Percentiles rank a stretch among this genome's conserved stretches.
phyloP scores from a whole-genome alignment of 2,329 filamentous ascomycete genomes.

The Geosmithia putterillii region DNA sequence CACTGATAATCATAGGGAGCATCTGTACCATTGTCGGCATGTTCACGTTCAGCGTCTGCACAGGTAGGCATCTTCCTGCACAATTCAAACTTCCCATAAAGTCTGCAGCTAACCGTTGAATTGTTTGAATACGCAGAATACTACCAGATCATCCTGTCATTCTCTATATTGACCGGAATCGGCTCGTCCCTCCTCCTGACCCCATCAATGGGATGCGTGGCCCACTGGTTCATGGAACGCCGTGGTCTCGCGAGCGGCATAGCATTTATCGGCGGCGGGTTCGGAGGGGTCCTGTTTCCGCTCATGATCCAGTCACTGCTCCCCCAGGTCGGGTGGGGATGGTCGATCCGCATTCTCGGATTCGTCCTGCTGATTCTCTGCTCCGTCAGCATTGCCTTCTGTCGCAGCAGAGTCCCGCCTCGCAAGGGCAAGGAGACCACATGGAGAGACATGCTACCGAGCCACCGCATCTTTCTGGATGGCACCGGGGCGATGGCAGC shows the following conservation, averaged over 20 bases:
- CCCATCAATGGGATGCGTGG: conserved; percentile 51
- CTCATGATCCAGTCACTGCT: conserved; percentile 18
- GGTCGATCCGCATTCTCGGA: conserved; percentile 16
- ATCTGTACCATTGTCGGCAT: conserved; percentile 40
- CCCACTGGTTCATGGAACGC: conserved; percentile 54
- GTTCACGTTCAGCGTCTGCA: conserved; percentile 47
- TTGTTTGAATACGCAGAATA: conserved; percentile 33
- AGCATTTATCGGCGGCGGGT: conserved; percentile 50
- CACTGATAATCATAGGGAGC: conserved; percentile 45
- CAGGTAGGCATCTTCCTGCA: too few relatives aligned
- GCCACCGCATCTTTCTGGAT: conserved; percentile 40
- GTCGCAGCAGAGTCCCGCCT: conserved; percentile 13
- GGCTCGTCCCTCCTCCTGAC: conserved; percentile 60
- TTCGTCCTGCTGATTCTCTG: conserved; percentile 11
- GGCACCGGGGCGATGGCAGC: conserved; percentile 17
- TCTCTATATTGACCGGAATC: conserved; percentile 53
- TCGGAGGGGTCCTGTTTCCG: conserved; percentile 43
- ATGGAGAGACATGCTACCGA: conserved; percentile 29
- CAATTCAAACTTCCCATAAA: too few relatives aligned
- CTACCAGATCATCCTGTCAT: conserved; percentile 61
- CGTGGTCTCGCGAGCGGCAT: conserved; percentile 59
- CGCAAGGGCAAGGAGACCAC: conserved; percentile 27
- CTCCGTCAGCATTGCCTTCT: conserved; percentile 33
- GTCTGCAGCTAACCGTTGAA: too few relatives aligned
- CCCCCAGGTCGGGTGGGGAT: conserved; percentile 16